Evolutionary conservation across 2,329 filamentous ascomycete species (phyloP).

Genomic region (Colletotrichum viniferum): DNA sequence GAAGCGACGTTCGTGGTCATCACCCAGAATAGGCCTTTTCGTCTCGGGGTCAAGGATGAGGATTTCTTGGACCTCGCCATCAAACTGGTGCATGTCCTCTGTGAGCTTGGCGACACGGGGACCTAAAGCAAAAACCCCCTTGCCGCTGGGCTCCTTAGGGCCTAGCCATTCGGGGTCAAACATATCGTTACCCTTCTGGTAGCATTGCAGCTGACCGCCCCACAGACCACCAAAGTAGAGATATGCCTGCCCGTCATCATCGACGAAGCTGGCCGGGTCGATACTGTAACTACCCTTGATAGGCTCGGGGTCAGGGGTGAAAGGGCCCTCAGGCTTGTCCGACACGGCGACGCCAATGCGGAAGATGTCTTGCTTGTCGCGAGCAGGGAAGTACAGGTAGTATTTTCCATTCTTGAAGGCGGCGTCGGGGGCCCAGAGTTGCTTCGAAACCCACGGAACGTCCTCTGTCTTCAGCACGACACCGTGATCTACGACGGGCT

Average conservation of each 20-base stretch:
- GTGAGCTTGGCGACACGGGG: slow-evolving; percentile 70
- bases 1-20: slow-evolving; percentile 77
- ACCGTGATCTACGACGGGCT: slow-evolving; percentile 73
- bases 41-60: slow-evolving; percentile 67
- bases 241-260: slow-evolving; percentile 47
- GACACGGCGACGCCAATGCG: slow-evolving; percentile 74
- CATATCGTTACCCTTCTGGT: slow-evolving; percentile 55
- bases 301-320: slow-evolving; percentile 65
- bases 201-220: slow-evolving; percentile 83
- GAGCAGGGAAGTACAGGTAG: slow-evolving; percentile 79
- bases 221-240: slow-evolving; percentile 79
- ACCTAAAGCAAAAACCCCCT: slow-evolving; percentile 61
- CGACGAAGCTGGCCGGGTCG: slow-evolving; percentile 77
- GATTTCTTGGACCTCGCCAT: slow-evolving; percentile 59
- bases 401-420: slow-evolving; percentile 71
- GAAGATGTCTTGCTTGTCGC: slow-evolving; percentile 73
- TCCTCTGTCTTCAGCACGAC: slow-evolving; percentile 68
- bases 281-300: slow-evolving; percentile 77
- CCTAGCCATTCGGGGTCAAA: slow-evolving; percentile 63
- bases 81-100: slow-evolving; percentile 70
- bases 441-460: slow-evolving; percentile 78
- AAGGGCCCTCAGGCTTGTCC: slow-evolving; percentile 71
- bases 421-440: slow-evolving; percentile 82
- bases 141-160: slow-evolving; percentile 62
- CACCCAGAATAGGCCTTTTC: slow-evolving; percentile 61